Percentiles rank a stretch among this genome's conserved stretches.
These are phyloP conservation scores for Gelatoporia subvermispora DNA, from an alignment of 768 basidiomycete species.

Conservation along the genomic window DNA sequence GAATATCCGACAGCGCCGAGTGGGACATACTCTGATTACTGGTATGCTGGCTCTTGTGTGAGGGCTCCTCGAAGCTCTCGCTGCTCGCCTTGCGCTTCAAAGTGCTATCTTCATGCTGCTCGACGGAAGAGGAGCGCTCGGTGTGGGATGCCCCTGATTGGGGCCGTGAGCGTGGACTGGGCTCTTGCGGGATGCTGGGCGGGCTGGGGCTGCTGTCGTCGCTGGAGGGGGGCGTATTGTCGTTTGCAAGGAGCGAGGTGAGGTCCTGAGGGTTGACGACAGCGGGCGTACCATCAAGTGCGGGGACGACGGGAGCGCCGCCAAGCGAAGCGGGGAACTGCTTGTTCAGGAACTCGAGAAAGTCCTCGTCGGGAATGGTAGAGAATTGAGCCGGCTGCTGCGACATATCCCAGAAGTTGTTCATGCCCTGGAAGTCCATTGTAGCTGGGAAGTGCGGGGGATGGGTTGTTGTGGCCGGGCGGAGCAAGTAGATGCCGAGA, in stretches of 20 bases:
- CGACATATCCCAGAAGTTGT: slow-evolving; percentile 61
- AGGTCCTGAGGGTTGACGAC: slow-evolving; percentile 60
- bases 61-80: slow-evolving; percentile 61
- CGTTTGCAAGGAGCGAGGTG: slow-evolving; percentile 43
- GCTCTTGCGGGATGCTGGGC: slow-evolving; percentile 39
- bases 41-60: slow-evolving; percentile 61
- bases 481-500: slow-evolving; percentile 6
- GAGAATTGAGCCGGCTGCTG: slow-evolving; percentile 53
- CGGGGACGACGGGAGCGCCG: slow-evolving; percentile 13
- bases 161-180: slow-evolving; percentile 22
- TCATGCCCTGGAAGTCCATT: slow-evolving; percentile 49
- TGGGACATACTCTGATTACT: slow-evolving; percentile 32
- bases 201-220: slow-evolving; percentile 82
- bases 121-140: slow-evolving; percentile 12
- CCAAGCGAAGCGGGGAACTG: slow-evolving; percentile 48
- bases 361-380: slow-evolving; percentile 69
- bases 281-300: slow-evolving; percentile 26
- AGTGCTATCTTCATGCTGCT: slow-evolving; percentile 38
- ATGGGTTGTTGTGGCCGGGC: not conserved
- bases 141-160: slow-evolving; percentile 26
- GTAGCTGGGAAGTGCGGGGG: slow-evolving; percentile 2
- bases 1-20: slow-evolving; percentile 1
- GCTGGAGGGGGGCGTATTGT: slow-evolving; percentile 53
- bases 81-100: slow-evolving; percentile 78
- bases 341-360: slow-evolving; percentile 71